Conservation (phyloP, 2,329 filamentous ascomycete species). For the Fusarium pininemorale region DNA sequence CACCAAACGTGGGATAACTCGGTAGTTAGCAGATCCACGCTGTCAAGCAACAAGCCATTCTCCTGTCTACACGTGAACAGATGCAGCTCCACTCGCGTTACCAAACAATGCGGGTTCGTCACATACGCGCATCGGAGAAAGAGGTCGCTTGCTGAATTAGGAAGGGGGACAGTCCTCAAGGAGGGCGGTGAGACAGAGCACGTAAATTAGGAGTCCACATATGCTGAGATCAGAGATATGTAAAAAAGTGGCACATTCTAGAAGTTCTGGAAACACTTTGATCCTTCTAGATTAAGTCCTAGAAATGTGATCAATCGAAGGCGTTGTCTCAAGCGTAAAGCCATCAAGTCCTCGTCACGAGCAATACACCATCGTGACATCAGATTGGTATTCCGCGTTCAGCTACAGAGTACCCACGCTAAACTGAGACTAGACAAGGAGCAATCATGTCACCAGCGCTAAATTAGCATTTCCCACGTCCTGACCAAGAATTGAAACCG, state of each 20-base stretch:
- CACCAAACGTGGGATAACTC: background rate
- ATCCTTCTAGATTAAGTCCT: background rate
- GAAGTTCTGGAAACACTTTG: background rate
- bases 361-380: background rate
- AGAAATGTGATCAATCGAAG: background rate
- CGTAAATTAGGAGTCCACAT: rapidly evolving
- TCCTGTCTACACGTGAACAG: background rate
- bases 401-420: background rate
- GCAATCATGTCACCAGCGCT: background rate
- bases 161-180: background rate
- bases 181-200: conserved; percentile 1
- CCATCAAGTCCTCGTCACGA: background rate
- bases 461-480: background rate
- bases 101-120: background rate
- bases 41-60: background rate
- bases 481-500: background rate
- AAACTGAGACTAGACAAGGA: background rate
- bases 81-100: background rate
- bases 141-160: background rate
- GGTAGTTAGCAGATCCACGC: background rate
- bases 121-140: background rate
- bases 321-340: background rate
- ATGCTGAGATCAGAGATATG: background rate
- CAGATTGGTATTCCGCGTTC: background rate
- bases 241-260: background rate